Percentiles rank a stretch among this genome's conserved stretches.
These are phyloP conservation scores for Fallopia convolvulus DNA, from an alignment of 148 eudicot species.

Conservation along the genomic window DNA sequence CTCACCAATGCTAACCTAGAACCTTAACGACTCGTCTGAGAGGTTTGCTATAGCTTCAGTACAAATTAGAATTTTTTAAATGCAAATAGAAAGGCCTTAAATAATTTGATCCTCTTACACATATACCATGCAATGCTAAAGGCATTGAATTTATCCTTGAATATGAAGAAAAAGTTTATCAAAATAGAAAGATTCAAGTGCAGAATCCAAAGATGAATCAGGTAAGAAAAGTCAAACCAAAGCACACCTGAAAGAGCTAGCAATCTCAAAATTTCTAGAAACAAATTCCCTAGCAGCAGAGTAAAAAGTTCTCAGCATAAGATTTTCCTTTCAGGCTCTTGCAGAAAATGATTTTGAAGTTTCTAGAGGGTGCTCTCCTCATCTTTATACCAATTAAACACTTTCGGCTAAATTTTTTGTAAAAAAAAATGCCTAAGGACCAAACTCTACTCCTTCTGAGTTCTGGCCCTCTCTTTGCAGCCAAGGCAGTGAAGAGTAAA, in stretches of 20 bases:
- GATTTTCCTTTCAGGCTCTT: neutral
- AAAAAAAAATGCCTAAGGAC: neutral
- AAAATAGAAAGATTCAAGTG: neutral
- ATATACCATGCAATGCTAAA: neutral
- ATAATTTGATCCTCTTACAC: neutral
- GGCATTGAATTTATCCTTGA: neutral
- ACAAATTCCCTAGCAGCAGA: neutral
- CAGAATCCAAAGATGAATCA: neutral
- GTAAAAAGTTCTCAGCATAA: neutral
- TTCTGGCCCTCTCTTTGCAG: slow-evolving; percentile 5
- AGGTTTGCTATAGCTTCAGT: neutral
- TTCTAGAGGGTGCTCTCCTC: neutral
- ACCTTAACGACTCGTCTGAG: slow-evolving; percentile 1
- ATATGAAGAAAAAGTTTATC: neutral
- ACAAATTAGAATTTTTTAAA: neutral
- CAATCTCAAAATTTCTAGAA: neutral
- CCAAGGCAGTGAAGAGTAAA: neutral
- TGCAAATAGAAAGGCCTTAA: neutral
- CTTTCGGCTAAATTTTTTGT: neutral
- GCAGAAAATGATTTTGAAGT: neutral
- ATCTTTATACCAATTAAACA: neutral
- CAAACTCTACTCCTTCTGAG: neutral
- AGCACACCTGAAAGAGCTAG: neutral
- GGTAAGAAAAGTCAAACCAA: neutral
- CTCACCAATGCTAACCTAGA: neutral